Evolutionary conservation across 1,139 yeast species (phyloP).

Genomic region (Pichia sp.): DNA sequence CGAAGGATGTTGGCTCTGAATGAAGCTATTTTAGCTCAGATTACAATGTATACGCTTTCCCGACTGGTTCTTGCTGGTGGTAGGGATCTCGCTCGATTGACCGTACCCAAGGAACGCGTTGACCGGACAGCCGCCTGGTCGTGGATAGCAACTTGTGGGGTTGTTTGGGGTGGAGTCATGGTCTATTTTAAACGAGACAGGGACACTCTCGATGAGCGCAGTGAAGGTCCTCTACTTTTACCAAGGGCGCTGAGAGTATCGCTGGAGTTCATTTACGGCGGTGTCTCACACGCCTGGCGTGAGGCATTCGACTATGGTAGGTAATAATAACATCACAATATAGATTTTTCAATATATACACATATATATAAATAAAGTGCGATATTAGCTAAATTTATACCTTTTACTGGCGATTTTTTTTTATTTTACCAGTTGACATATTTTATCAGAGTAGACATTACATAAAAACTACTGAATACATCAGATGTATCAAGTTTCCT

Average conservation of each 20-base stretch:
- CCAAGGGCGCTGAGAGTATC: conserved; percentile 65
- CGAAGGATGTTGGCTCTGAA: background rate
- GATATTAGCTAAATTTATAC: too few relatives aligned
- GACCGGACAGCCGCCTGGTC: conserved; percentile 35
- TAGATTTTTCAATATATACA: too few relatives aligned
- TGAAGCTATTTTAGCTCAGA: conserved; percentile 50
- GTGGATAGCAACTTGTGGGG: conserved; percentile 64
- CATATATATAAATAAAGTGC: too few relatives aligned
- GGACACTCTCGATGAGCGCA: background rate
- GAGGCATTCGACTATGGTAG: conserved; percentile 24
- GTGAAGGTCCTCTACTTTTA: conserved; percentile 23
- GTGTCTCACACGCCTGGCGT: conserved; percentile 28
- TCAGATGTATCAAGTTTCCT: too few relatives aligned
- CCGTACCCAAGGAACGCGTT: conserved; percentile 7
- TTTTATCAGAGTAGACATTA: too few relatives aligned
- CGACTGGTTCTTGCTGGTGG: conserved; percentile 50
- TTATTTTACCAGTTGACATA: too few relatives aligned
- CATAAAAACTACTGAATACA: too few relatives aligned
- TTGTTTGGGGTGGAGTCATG: conserved; percentile 75
- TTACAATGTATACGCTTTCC: conserved; percentile 54
- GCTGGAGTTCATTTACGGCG: conserved; percentile 67
- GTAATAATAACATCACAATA: background rate
- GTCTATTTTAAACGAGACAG: conserved; percentile 54
- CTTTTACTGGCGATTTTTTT: too few relatives aligned
- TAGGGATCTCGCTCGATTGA: conserved; percentile 30